Conservation (phyloP, 2,329 filamentous ascomycete species). For the Mycosphaerella arachidis region DNA sequence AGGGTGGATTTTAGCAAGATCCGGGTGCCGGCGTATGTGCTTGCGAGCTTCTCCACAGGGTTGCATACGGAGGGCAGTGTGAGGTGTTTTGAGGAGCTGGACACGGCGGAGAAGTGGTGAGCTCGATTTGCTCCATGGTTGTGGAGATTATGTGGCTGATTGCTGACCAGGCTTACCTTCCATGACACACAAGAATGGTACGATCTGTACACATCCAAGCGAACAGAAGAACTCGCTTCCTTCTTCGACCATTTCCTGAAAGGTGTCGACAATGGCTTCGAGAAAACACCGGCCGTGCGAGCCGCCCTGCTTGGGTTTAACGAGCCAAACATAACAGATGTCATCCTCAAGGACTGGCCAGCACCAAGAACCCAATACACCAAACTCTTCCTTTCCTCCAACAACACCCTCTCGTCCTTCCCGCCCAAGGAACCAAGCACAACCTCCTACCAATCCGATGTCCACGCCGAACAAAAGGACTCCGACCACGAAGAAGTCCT, state of each 20-base stretch:
- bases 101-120: constrained; percentile 40
- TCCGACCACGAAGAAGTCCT: constrained; percentile 1
- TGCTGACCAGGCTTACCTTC: constrained; percentile 29
- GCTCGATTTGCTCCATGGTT: not conserved
- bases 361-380: constrained; percentile 9
- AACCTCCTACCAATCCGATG: not conserved
- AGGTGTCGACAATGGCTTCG: constrained; percentile 44
- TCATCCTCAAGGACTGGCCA: constrained; percentile 8
- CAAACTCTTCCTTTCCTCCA: not conserved
- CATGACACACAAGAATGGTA: constrained; percentile 44
- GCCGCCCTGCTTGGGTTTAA: constrained; percentile 24
- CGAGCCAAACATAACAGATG: constrained; percentile 1
- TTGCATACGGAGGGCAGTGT: constrained; percentile 22
- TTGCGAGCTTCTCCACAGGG: constrained; percentile 11
- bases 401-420: not conserved
- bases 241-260: constrained; percentile 49
- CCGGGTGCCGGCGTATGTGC: constrained; percentile 17
- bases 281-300: constrained; percentile 45
- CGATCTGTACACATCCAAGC: constrained; percentile 35
- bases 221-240: constrained; percentile 32
- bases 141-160: not conserved
- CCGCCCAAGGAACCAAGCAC: not conserved
- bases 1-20: constrained; percentile 22
- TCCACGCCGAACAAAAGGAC: constrained; percentile 9
- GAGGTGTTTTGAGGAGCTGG: constrained; percentile 36